Evolutionary conservation across 768 basidiomycete genomes (phyloP).

Genomic region (Russula earlei): DNA sequence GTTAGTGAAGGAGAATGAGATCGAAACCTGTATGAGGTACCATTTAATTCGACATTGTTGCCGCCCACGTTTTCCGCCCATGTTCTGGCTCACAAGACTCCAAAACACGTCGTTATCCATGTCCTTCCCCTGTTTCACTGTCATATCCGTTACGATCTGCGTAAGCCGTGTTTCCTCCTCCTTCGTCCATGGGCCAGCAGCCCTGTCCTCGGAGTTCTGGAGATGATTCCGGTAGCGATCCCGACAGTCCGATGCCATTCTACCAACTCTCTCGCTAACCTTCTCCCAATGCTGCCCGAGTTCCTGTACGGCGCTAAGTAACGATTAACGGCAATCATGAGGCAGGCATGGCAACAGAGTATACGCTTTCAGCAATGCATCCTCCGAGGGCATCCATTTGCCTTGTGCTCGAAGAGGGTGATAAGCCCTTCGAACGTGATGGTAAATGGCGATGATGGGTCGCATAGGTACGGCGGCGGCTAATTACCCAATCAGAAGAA

Average conservation of each 20-base stretch:
- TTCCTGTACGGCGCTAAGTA: constrained; percentile 52
- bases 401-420: constrained; percentile 67
- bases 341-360: constrained; percentile 21
- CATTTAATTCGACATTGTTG: constrained; percentile 88
- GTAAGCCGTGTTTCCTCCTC: constrained; percentile 72
- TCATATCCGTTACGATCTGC: constrained; percentile 67
- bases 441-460: constrained; percentile 77
- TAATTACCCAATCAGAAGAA: constrained; percentile 23
- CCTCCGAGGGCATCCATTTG: constrained; percentile 59
- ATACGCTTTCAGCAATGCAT: constrained; percentile 52
- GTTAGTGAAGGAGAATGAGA: background rate
- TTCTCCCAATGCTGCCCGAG: constrained; percentile 78
- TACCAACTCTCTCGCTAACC: constrained; percentile 57
- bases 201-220: constrained; percentile 52
- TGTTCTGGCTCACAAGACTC: constrained; percentile 64
- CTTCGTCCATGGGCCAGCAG: constrained; percentile 60
- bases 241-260: constrained; percentile 73
- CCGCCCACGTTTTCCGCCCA: constrained; percentile 67
- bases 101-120: constrained; percentile 77
- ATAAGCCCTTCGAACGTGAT: constrained; percentile 59
- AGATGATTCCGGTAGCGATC: constrained; percentile 84
- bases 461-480: constrained; percentile 64
- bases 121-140: constrained; percentile 59
- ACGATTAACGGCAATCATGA: background rate
- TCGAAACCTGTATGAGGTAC: constrained; percentile 29